Evolutionary conservation across 164 flowering plant genomes (phyloP).

Genomic region (Cinnamomum chago): DNA sequence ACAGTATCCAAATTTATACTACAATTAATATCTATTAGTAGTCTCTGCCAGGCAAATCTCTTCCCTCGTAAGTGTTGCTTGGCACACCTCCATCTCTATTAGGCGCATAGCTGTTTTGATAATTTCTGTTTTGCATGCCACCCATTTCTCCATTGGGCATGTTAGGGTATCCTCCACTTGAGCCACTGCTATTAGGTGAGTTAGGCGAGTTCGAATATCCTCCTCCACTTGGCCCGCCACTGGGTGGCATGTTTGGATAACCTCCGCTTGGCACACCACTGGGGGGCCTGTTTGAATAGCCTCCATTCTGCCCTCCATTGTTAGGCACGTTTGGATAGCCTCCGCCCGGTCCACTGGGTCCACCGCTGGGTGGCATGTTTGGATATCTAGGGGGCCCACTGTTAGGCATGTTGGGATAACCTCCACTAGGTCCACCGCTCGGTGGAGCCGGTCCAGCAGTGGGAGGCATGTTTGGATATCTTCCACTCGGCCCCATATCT

Average conservation of each 20-base stretch:
- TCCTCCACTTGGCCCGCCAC: neutral
- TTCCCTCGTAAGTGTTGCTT: slow-evolving; percentile 25
- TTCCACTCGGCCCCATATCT: slow-evolving; percentile 3
- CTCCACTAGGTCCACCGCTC: slow-evolving; percentile 15
- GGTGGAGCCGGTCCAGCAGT: neutral
- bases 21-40: neutral
- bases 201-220: neutral
- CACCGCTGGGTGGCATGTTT: neutral
- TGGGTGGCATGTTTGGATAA: neutral
- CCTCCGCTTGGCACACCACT: neutral
- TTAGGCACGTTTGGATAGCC: neutral
- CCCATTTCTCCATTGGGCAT: neutral
- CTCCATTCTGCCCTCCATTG: neutral
- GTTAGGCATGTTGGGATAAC: slow-evolving; percentile 18
- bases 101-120: slow-evolving; percentile 22
- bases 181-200: neutral
- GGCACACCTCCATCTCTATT: slow-evolving; percentile 24
- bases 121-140: slow-evolving; percentile 19
- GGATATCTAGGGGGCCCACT: neutral
- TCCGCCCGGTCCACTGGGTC: neutral
- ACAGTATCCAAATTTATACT: neutral
- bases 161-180: neutral
- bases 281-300: neutral
- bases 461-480: neutral
- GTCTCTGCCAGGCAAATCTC: slow-evolving; percentile 33